phyloP scores from a whole-genome alignment of 257 asterid genomes.

The Solanum stenotomum region DNA sequence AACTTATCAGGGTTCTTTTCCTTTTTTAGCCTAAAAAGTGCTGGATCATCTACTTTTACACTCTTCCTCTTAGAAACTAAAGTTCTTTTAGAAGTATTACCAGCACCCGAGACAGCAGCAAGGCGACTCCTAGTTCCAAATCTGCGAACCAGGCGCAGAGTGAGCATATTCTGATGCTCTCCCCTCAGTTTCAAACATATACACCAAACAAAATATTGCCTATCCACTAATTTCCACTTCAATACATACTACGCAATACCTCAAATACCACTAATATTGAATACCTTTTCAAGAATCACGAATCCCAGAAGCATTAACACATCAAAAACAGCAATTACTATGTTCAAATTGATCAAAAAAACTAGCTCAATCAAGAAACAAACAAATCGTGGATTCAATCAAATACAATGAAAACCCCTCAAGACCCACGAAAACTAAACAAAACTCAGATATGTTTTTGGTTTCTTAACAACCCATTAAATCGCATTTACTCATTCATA shows the following conservation, averaged over 20 bases:
- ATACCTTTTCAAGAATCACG: conserved; percentile 1
- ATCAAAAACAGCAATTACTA: not conserved
- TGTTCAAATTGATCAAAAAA: not conserved
- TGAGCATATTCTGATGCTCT: conserved; percentile 48
- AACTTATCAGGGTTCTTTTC: conserved; percentile 66
- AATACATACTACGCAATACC: not conserved
- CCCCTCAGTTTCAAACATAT: conserved; percentile 22
- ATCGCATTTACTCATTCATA: not conserved
- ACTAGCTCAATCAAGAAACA: not conserved
- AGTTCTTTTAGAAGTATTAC: conserved; percentile 7
- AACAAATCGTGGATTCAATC: not conserved
- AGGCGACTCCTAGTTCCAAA: conserved; percentile 30
- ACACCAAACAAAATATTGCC: conserved; percentile 4
- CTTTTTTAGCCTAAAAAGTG: conserved; percentile 53
- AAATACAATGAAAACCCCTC: not conserved
- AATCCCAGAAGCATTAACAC: not conserved
- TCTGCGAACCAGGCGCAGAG: conserved; percentile 75
- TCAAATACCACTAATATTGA: not conserved
- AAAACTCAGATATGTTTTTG: not conserved
- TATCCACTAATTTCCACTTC: not conserved
- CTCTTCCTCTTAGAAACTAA: conserved; percentile 7
- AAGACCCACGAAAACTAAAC: not conserved
- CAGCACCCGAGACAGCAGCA: conserved; percentile 6
- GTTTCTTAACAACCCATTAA: not conserved
- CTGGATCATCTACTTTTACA: conserved; percentile 45